Evolutionary conservation across 371 early-diverging fungal species (phyloP).

Genomic region (Cokeromyces recurvatus): DNA sequence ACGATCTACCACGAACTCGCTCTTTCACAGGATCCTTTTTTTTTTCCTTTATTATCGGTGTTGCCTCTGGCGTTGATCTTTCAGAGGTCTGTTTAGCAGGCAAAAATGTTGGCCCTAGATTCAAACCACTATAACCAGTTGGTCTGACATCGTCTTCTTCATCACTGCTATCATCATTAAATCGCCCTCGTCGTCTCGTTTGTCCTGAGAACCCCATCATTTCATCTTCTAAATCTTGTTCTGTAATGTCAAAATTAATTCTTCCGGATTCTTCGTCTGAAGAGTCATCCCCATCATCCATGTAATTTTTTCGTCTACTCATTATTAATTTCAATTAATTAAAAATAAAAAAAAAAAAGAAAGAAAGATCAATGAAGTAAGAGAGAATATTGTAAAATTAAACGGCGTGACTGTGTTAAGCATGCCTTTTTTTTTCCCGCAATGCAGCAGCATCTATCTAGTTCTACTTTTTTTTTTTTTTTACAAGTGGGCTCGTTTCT

Average conservation of each 20-base stretch:
- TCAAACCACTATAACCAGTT: conserved; percentile 15
- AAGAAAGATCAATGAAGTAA: too few species aligned
- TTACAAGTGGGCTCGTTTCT: background rate
- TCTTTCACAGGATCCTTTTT: conserved; percentile 9
- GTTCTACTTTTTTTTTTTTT: background rate
- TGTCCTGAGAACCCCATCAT: conserved; percentile 34
- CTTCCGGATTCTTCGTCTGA: conserved; percentile 41
- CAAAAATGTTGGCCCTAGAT: conserved; percentile 5
- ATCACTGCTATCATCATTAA: conserved; percentile 30
- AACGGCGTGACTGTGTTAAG: too few species aligned
- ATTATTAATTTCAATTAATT: conserved; percentile 6
- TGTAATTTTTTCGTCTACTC: conserved; percentile 37
- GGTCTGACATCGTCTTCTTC: conserved; percentile 28
- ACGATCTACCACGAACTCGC: background rate
- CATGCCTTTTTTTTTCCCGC: too few species aligned
- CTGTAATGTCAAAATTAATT: conserved; percentile 37
- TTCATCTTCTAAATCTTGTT: conserved; percentile 41
- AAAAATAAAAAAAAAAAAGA: too few species aligned
- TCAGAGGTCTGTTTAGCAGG: conserved; percentile 6
- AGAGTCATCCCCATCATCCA: conserved; percentile 45
- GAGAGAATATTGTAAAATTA: too few species aligned
- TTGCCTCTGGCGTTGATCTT: background rate
- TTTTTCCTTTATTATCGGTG: too few species aligned
- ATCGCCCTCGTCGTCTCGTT: conserved; percentile 5
- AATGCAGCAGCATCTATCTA: too few species aligned